These are phyloP conservation scores for Talaromyces albobiverticillius DNA, from an alignment of 2,329 filamentous ascomycete genomes.

Conservation along the genomic window DNA sequence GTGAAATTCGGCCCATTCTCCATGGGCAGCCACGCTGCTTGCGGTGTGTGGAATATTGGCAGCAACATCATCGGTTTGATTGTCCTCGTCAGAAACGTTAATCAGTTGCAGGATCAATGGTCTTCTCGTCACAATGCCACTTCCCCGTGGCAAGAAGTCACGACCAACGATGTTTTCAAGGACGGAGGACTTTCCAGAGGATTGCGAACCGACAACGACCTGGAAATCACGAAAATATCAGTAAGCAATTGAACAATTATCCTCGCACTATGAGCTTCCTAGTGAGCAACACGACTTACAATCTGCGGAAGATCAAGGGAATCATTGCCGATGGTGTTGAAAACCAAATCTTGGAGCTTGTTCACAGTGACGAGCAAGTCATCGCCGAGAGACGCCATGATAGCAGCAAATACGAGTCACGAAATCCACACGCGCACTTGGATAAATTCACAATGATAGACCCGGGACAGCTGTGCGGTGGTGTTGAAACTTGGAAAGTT, in stretches of 20 bases:
- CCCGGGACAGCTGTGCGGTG: not conserved
- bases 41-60: conserved; percentile 71
- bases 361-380: conserved; percentile 95
- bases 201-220: conserved; percentile 98
- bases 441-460: not conserved
- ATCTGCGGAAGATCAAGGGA: conserved; percentile 97
- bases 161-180: conserved; percentile 98
- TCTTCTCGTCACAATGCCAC: conserved; percentile 91
- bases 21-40: conserved; percentile 64
- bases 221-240: conserved; percentile 35
- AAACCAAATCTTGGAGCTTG: conserved; percentile 96
- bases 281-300: conserved; percentile 56
- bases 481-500: not conserved
- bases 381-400: conserved; percentile 94
- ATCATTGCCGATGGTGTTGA: conserved; percentile 99
- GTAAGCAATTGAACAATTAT: not conserved
- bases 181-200: conserved; percentile 96
- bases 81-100: conserved; percentile 79
- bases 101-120: conserved; percentile 97
- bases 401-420: conserved; percentile 14
- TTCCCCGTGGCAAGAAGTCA: conserved; percentile 94
- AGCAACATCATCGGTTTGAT: conserved; percentile 65
- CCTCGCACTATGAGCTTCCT: not conserved
- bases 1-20: conserved; percentile 92
- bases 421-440: not conserved